Conservation (phyloP, 306 rosid species). For the Biancaea sappan region DNA sequence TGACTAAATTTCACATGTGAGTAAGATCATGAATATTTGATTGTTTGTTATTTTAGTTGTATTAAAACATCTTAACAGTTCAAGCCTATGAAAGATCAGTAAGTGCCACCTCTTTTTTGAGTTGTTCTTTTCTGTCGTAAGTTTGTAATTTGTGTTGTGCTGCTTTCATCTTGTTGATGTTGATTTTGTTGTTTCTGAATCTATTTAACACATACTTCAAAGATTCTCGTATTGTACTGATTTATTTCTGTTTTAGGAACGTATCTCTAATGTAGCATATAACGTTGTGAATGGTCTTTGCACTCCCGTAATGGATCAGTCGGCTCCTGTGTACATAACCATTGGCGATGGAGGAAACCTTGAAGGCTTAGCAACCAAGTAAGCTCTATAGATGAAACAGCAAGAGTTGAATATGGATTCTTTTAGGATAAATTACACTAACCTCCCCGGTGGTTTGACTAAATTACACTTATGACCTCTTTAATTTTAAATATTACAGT, state of each 20-base stretch:
- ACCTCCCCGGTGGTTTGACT: too few species aligned
- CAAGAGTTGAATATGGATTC: not conserved
- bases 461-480: too few species aligned
- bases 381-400: slow-evolving; percentile 29
- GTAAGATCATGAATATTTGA: too few species aligned
- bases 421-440: too few species aligned
- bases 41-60: too few species aligned
- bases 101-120: slow-evolving; percentile 30
- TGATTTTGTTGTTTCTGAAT: not conserved
- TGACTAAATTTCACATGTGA: too few species aligned
- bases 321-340: slow-evolving; percentile 89
- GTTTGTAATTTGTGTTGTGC: not conserved
- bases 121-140: not conserved
- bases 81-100: slow-evolving; percentile 96
- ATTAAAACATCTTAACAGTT: too few species aligned
- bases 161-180: not conserved
- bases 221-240: too few species aligned
- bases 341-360: slow-evolving; percentile 94
- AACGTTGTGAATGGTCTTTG: slow-evolving; percentile 73
- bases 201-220: not conserved
- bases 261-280: slow-evolving; percentile 78
- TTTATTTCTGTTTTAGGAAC: slow-evolving; percentile 56
- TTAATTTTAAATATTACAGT: too few species aligned
- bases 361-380: slow-evolving; percentile 92
- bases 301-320: slow-evolving; percentile 64